Percentiles rank a stretch among this genome's conserved stretches.
phyloP scores from a whole-genome alignment of 495 filamentous ascomycete genomes.

The Letharia columbiana region DNA sequence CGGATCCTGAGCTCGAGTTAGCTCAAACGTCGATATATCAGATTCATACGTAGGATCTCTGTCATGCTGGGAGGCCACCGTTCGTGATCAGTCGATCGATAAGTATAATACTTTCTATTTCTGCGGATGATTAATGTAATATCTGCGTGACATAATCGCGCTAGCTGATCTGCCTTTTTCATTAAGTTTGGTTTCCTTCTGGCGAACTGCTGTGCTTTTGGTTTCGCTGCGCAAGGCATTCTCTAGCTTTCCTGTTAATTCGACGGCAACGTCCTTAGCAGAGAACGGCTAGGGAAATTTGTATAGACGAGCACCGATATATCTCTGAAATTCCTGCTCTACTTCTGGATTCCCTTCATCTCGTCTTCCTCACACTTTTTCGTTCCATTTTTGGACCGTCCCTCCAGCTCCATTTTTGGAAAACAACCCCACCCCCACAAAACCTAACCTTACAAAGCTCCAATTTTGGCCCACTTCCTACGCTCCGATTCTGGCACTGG shows the following conservation, averaged over 20 bases:
- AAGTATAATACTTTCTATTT: slow-evolving; percentile 23
- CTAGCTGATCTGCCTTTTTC: slow-evolving; percentile 22
- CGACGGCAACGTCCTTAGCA: background rate
- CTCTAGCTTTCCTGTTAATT: background rate
- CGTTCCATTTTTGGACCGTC: background rate
- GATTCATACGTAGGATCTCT: slow-evolving; percentile 22
- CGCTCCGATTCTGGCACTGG: background rate
- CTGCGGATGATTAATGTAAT: slow-evolving; percentile 24
- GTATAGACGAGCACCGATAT: background rate
- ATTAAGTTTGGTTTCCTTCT: slow-evolving; percentile 23
- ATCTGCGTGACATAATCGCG: slow-evolving; percentile 21
- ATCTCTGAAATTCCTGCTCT: background rate
- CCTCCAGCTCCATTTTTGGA: background rate
- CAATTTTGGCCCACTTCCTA: background rate
- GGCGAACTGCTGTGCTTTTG: slow-evolving; percentile 21
- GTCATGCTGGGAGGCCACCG: slow-evolving; percentile 18
- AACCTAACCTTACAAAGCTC: too few relatives aligned
- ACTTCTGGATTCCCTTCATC: background rate
- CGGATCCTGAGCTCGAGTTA: slow-evolving; percentile 20
- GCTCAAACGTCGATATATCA: slow-evolving; percentile 15
- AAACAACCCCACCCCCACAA: background rate
- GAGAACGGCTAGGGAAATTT: background rate
- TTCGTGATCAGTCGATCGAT: slow-evolving; percentile 19
- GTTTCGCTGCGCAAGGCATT: slow-evolving; percentile 17
- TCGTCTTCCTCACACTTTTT: slow-evolving; percentile 1